Evolutionary conservation across 305 asterid species (phyloP).

Genomic region (Plantago coronopus): DNA sequence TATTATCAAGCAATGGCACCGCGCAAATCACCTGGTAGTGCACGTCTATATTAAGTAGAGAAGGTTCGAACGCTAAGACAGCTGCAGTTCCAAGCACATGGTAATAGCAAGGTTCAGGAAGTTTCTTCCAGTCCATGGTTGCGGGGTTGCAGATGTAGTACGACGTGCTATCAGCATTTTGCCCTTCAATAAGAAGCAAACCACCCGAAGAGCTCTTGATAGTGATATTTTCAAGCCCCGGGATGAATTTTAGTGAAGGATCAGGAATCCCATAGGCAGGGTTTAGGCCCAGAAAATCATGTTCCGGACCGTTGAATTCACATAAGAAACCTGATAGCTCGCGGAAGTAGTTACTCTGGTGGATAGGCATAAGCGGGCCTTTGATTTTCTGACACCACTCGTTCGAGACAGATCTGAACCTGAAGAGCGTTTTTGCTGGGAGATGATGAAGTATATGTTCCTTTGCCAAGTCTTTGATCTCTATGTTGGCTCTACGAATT

Average conservation of each 20-base stretch:
- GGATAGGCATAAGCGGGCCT: neutral
- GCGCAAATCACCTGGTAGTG: conserved; percentile 37
- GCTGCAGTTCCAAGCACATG: conserved; percentile 29
- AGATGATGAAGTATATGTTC: neutral
- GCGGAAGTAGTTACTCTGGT: conserved; percentile 2
- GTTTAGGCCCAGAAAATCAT: conserved; percentile 26
- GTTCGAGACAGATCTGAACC: conserved; percentile 4
- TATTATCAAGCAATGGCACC: conserved; percentile 23
- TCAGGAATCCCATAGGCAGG: conserved; percentile 40
- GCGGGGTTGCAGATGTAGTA: conserved; percentile 56
- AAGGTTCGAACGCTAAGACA: conserved; percentile 50
- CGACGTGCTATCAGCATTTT: neutral
- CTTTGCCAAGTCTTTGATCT: neutral
- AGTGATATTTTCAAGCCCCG: neutral
- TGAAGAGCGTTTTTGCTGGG: conserved; percentile 1
- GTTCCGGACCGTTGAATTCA: neutral
- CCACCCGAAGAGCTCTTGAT: conserved; percentile 44
- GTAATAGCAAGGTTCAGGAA: conserved; percentile 31
- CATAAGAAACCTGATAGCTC: conserved; percentile 22
- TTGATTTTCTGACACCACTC: conserved; percentile 1
- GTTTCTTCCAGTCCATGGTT: conserved; percentile 29
- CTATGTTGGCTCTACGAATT: neutral
- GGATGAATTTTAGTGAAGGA: conserved; percentile 31
- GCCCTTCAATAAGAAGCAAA: conserved; percentile 39
- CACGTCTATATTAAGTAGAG: conserved; percentile 30